Conservation (phyloP, 148 eudicot genomes). For the Tetragonia tetragonoides region DNA sequence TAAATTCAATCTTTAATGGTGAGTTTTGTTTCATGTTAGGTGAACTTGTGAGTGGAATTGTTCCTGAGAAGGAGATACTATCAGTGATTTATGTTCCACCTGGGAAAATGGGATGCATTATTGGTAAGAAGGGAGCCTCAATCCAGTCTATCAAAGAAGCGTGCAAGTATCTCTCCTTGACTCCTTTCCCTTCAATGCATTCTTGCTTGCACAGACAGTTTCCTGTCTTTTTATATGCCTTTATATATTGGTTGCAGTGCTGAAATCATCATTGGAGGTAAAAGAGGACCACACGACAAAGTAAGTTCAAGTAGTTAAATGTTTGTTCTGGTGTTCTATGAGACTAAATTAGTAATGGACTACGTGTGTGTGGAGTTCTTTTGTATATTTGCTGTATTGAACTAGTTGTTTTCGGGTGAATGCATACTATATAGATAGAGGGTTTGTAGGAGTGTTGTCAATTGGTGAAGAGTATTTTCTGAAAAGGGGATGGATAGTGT, state of each 20-base stretch:
- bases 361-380: no score
- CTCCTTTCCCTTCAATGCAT: conserved; percentile 5
- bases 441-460: no score
- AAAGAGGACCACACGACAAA: conserved; percentile 24
- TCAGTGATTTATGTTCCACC: conserved; percentile 24
- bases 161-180: conserved; percentile 22
- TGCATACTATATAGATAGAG: no score
- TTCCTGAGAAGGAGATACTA: conserved; percentile 30
- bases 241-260: conserved; percentile 18
- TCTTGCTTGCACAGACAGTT: neutral
- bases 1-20: neutral
- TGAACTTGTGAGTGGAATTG: conserved; percentile 15
- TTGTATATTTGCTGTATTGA: no score
- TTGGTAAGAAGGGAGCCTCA: conserved; percentile 32
- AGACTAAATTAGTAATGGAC: no score
- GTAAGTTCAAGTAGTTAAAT: neutral
- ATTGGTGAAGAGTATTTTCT: no score
- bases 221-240: neutral
- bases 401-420: no score
- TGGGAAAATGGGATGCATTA: conserved; percentile 33
- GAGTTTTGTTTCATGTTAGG: conserved; percentile 1
- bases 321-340: no score
- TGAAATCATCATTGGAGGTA: conserved; percentile 29
- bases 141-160: conserved; percentile 26
- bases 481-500: no score